Base-by-base conservation (phyloP, 176 grass and related monocot species). In the Eleusine indica region DNA sequence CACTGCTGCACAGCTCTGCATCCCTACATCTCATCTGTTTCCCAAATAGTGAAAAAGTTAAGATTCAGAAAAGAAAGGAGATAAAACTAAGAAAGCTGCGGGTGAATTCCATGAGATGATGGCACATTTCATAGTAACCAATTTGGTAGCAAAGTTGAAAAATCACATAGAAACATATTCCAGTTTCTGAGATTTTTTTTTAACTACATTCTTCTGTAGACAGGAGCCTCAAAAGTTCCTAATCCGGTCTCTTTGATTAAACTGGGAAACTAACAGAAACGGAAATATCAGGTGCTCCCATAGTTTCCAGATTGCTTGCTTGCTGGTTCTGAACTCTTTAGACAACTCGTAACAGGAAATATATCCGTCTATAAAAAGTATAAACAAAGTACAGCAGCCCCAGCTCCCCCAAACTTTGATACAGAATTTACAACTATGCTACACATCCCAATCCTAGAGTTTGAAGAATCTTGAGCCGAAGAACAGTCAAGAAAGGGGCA, bases 11-110 rank as follows among this genome's bases (percentile, higher is more conserved):
- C 3, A 97, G 18, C 74, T 28, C 80, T 79, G 77, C 70, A 66
- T 93, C 84, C 61, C 41, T 80, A 81, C 94, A 97, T 86, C 91
- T 78, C 54, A 97, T 41, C 94, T 97, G 79, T 65, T 53, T 66
- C 7, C 41, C 43, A 54, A 54, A 74, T 64, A 2, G 22, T 1
- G 30, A 29, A 3, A 42, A 68, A 42, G 2, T 73, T 68, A 39
- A 5, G 17, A 16, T 39, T 39, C 1, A 39, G 9, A 49, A 64
- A 1, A 7, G n/a, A 61, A 70, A 67, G 32, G 32, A 35, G 7
- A 16, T 35, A 32, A 19, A 1, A 38, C 48, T 37, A 48, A 3
- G 60, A 65, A 43, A 51, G 48, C 48, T 15, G 2, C 3, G 15
- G 13, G 48, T 51, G 3, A 39, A 67, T 66, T 22, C 41, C 13